Conservation (phyloP, 768 basidiomycete species). For the Steccherinum ochraceum region DNA sequence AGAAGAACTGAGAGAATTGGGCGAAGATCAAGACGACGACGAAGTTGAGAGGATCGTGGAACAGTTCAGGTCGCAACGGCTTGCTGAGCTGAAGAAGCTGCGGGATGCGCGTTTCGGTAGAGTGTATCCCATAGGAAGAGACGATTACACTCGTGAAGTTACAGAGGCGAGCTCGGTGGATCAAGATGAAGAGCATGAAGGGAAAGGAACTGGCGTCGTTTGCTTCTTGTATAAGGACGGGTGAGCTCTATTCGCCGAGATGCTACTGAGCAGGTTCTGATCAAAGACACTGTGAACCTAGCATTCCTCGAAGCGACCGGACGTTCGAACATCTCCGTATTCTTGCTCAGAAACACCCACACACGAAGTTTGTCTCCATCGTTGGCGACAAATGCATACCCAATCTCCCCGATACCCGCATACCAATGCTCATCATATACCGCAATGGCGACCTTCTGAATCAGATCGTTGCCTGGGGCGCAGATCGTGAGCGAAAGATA, state of each 20-base stretch:
- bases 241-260: slow-evolving; percentile 38
- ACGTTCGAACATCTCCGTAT: slow-evolving; percentile 60
- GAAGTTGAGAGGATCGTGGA: slow-evolving; percentile 72
- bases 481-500: slow-evolving; percentile 65
- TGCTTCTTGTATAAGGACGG: slow-evolving; percentile 95
- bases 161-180: slow-evolving; percentile 82
- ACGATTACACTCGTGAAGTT: slow-evolving; percentile 92
- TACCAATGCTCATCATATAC: slow-evolving; percentile 92
- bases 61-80: slow-evolving; percentile 53
- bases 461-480: slow-evolving; percentile 82
- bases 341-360: slow-evolving; percentile 78
- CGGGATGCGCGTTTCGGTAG: slow-evolving; percentile 71
- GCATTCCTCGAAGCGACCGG: slow-evolving; percentile 76
- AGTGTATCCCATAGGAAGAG: slow-evolving; percentile 83
- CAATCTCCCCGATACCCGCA: slow-evolving; percentile 85
- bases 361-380: slow-evolving; percentile 94
- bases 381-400: slow-evolving; percentile 92
- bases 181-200: slow-evolving; percentile 59
- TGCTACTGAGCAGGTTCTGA: background rate
- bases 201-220: slow-evolving; percentile 84
- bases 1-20: slow-evolving; percentile 59
- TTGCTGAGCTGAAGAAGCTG: slow-evolving; percentile 55
- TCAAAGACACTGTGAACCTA: slow-evolving; percentile 32
- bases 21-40: slow-evolving; percentile 69
- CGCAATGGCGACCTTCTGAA: slow-evolving; percentile 83